Evolutionary conservation across 2,329 filamentous ascomycete genomes (phyloP).

Genomic region (Beauveria australis): DNA sequence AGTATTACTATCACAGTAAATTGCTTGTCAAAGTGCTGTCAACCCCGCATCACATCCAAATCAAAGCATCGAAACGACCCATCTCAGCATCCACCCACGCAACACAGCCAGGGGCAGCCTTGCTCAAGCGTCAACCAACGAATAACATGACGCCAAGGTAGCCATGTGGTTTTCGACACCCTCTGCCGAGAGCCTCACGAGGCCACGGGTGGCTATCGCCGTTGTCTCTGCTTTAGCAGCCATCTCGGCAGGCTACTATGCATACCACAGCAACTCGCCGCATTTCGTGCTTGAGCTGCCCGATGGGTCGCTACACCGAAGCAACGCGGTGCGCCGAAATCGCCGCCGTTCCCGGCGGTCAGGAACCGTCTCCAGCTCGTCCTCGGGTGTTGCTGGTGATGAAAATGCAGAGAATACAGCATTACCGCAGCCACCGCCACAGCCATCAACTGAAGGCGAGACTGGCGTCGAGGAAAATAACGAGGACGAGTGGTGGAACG

Average conservation of each 20-base stretch:
- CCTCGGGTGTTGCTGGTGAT: constrained; percentile 33
- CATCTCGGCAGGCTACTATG: constrained; percentile 49
- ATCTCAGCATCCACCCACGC: not conserved
- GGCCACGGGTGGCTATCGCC: constrained; percentile 47
- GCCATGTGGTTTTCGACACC: constrained; percentile 40
- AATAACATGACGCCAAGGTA: constrained; percentile 27
- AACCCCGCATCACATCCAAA: not conserved
- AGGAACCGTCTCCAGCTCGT: constrained; percentile 34
- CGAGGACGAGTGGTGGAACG: constrained; percentile 46
- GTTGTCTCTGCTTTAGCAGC: constrained; percentile 48
- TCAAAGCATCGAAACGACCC: not conserved
- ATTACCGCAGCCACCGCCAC: constrained; percentile 15
- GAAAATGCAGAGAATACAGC: constrained; percentile 33
- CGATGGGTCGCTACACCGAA: constrained; percentile 46
- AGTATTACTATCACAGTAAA: not conserved
- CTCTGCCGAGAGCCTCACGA: constrained; percentile 46
- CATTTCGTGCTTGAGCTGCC: constrained; percentile 17
- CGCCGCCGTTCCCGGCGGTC: constrained; percentile 27
- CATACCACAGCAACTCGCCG: constrained; percentile 36
- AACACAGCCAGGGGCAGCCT: constrained; percentile 1
- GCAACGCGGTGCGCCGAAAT: constrained; percentile 56
- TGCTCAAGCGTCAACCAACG: not conserved
- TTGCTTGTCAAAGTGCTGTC: too few relatives aligned
- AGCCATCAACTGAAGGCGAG: constrained; percentile 23
- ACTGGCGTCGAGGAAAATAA: constrained; percentile 30